phyloP scores from a whole-genome alignment of 495 filamentous ascomycete genomes.

The Physcia stellaris region DNA sequence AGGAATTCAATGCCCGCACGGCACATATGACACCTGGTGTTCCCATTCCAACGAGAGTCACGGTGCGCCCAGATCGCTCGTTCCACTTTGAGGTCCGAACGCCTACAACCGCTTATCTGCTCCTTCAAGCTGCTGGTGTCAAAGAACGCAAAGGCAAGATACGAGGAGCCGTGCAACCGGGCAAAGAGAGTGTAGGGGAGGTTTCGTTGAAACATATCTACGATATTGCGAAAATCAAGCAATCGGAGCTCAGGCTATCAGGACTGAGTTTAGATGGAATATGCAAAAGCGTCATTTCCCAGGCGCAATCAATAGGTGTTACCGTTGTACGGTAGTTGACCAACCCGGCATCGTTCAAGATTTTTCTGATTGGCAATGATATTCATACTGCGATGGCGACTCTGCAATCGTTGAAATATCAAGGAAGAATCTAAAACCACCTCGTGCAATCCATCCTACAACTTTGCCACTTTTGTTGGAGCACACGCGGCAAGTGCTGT shows the following conservation, averaged over 20 bases:
- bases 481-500: no score
- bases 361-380: no score
- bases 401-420: no score
- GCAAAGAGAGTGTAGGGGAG: constrained; percentile 64
- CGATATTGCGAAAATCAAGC: constrained; percentile 97
- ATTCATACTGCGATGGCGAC: no score
- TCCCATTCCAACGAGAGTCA: constrained; percentile 80
- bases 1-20: constrained; percentile 98
- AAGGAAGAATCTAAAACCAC: no score
- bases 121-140: constrained; percentile 72
- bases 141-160: constrained; percentile 61
- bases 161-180: constrained; percentile 64
- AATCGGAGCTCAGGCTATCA: constrained; percentile 64
- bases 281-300: constrained; percentile 71
- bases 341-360: no score
- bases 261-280: constrained; percentile 70
- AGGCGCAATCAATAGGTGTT: constrained; percentile 82
- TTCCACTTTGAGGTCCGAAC: constrained; percentile 92
- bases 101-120: constrained; percentile 75
- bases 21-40: constrained; percentile 70
- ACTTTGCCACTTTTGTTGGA: no score
- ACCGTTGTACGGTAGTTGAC: constrained; percentile 63
- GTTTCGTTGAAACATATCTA: constrained; percentile 93
- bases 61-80: constrained; percentile 81
- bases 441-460: no score